phyloP scores from a whole-genome alignment of 768 basidiomycete species.

The Collybia sp. region DNA sequence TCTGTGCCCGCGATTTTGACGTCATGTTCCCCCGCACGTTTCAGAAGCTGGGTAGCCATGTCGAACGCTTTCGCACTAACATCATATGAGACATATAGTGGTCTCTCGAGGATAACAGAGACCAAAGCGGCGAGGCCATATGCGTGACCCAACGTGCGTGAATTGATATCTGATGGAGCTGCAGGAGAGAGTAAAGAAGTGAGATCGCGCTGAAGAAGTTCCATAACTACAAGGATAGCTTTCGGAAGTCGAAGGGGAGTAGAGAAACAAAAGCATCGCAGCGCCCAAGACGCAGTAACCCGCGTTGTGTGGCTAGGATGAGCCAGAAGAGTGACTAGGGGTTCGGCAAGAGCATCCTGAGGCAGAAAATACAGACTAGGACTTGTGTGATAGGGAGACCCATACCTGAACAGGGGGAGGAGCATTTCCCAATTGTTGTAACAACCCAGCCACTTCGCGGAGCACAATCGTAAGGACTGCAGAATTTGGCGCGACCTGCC shows the following conservation, averaged over 20 bases:
- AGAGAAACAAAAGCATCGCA: constrained; percentile 87
- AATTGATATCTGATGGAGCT: constrained; percentile 63
- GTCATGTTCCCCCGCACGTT: constrained; percentile 88
- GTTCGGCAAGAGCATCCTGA: constrained; percentile 84
- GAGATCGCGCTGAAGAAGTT: constrained; percentile 82
- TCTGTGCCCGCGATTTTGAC: constrained; percentile 77
- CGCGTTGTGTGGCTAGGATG: constrained; percentile 90
- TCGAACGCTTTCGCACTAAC: constrained; percentile 88
- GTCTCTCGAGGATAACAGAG: constrained; percentile 79
- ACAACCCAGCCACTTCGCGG: constrained; percentile 77
- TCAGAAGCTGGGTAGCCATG: constrained; percentile 85
- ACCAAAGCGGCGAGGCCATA: constrained; percentile 88
- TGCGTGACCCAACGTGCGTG: constrained; percentile 79
- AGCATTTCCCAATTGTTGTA: constrained; percentile 89
- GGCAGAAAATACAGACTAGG: constrained; percentile 1
- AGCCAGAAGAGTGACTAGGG: constrained; percentile 76
- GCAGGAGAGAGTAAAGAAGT: constrained; percentile 66
- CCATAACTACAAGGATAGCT: constrained; percentile 70
- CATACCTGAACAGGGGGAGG: constrained; percentile 80
- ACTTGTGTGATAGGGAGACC: constrained; percentile 5
- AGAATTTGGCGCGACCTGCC: constrained; percentile 64
- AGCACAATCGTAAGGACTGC: constrained; percentile 69
- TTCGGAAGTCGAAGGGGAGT: constrained; percentile 84
- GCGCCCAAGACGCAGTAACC: constrained; percentile 79
- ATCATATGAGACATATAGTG: constrained; percentile 94